phyloP scores from a whole-genome alignment of 2,329 filamentous ascomycete genomes.

The Botrytis byssoidea region DNA sequence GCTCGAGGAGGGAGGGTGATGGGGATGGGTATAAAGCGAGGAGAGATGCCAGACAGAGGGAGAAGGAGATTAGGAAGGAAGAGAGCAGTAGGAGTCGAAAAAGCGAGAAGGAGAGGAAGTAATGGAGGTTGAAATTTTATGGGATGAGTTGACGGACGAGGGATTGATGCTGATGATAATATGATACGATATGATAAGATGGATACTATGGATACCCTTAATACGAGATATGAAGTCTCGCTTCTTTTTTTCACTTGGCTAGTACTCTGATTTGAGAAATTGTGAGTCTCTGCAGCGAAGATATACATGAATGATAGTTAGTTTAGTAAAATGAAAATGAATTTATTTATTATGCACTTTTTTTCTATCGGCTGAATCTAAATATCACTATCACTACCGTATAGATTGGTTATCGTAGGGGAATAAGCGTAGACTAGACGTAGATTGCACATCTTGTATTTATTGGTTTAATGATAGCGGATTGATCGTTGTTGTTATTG shows the following conservation, averaged over 20 bases:
- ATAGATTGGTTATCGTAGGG: too few species aligned
- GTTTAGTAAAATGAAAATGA: neutral
- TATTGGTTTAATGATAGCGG: neutral
- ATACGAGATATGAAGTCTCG: neutral
- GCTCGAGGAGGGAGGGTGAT: neutral
- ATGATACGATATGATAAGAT: conserved; percentile 7
- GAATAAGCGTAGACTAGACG: neutral
- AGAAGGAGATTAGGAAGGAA: conserved; percentile 16
- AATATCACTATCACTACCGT: too few species aligned
- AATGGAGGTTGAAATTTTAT: neutral
- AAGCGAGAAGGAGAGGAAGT: conserved; percentile 3
- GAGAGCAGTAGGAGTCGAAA: conserved; percentile 9
- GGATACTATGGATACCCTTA: neutral
- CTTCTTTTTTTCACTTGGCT: neutral
- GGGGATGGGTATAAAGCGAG: conserved; percentile 21
- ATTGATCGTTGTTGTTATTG: too few species aligned
- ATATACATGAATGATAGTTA: neutral
- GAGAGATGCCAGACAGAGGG: conserved; percentile 14
- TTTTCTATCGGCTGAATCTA: too few species aligned
- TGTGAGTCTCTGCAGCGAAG: neutral
- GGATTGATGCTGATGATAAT: neutral
- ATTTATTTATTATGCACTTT: neutral
- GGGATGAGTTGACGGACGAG: neutral
- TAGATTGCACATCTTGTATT: neutral
- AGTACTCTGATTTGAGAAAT: neutral